phyloP scores from a whole-genome alignment of 306 rosid genomes.

The Mimosa pudica region DNA sequence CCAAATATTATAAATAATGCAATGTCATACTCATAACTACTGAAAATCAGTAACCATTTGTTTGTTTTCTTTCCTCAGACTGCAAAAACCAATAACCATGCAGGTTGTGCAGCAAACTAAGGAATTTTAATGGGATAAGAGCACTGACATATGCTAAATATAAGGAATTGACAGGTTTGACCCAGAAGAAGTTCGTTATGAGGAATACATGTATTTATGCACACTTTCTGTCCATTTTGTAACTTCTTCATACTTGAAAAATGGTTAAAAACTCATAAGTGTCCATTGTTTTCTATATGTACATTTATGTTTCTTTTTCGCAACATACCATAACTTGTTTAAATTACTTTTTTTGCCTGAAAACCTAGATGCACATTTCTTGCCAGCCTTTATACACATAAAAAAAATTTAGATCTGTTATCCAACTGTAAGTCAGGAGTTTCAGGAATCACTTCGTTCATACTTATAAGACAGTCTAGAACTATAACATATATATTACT shows the following conservation, averaged over 20 bases:
- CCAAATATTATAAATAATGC: neutral
- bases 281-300: neutral
- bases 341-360: neutral
- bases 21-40: neutral
- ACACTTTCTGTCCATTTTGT: neutral
- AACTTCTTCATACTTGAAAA: neutral
- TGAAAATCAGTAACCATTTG: neutral
- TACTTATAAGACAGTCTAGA: constrained; percentile 6
- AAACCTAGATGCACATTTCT: neutral
- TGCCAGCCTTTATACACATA: neutral
- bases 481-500: neutral
- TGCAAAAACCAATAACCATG: neutral
- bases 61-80: neutral
- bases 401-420: neutral
- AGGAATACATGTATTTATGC: neutral
- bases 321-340: neutral
- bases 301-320: neutral
- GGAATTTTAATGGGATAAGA: neutral
- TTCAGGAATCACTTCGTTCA: neutral
- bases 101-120: neutral
- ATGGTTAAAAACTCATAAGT: neutral
- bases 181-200: neutral
- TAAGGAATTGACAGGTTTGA: neutral
- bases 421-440: neutral
- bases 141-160: neutral